Evolutionary conservation across 2,329 filamentous ascomycete genomes (phyloP).

Genomic region (Fusarium camptoceras): DNA sequence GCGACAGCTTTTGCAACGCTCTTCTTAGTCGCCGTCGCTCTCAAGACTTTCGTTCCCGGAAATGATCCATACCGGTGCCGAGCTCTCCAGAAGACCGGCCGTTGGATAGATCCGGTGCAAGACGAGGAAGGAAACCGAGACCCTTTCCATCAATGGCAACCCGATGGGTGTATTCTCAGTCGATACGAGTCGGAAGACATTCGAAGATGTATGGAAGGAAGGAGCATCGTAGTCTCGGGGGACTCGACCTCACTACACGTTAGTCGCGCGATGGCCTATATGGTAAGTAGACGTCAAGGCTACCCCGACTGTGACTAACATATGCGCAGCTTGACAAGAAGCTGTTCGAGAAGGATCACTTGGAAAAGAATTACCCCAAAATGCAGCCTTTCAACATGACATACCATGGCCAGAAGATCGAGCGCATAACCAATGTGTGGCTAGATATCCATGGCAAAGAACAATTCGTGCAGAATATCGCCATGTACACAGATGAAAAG

Average conservation of each 20-base stretch:
- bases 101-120: slow-evolving; percentile 57
- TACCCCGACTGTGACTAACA: neutral
- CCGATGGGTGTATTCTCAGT: slow-evolving; percentile 68
- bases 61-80: slow-evolving; percentile 65
- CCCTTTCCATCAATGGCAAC: slow-evolving; percentile 65
- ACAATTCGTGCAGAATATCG: neutral
- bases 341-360: neutral
- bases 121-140: slow-evolving; percentile 42
- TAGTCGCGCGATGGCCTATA: slow-evolving; percentile 61
- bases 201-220: slow-evolving; percentile 61
- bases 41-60: slow-evolving; percentile 13
- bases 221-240: slow-evolving; percentile 66
- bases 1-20: neutral
- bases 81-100: slow-evolving; percentile 61
- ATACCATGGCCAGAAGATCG: slow-evolving; percentile 7
- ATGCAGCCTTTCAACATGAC: slow-evolving; percentile 2
- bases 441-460: neutral
- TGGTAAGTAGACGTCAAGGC: slow-evolving; percentile 26
- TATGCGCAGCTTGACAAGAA: slow-evolving; percentile 3
- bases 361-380: neutral
- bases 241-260: slow-evolving; percentile 69
- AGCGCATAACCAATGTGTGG: neutral
- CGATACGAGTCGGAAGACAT: slow-evolving; percentile 64
- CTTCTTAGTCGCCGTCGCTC: neutral
- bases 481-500: neutral